Evolutionary conservation across 495 filamentous ascomycete species (phyloP), one percentile per base, ranked within the genome.

Genomic region (Lasiosphaeriaceae sp.): DNA sequence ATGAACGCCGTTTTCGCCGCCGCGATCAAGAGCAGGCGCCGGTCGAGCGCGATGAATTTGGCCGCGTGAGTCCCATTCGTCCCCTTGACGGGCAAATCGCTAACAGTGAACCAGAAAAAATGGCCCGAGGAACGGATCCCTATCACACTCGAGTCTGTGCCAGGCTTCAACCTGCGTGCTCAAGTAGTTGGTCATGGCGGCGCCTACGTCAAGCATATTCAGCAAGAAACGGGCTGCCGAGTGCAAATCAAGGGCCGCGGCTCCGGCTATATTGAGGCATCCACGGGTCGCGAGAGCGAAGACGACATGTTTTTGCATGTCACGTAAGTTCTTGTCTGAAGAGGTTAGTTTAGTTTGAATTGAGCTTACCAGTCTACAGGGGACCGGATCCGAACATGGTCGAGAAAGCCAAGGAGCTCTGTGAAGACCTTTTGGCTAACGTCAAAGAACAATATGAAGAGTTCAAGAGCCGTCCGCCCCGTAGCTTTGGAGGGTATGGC

Each of bases 231-330:
- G 29, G 80, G 88, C 46, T 97, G 94, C 69, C 89, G 91, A 62
- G 94, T 98, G 16, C 94, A 97, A 67, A 97, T 98, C 74, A 98
- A 97, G 65, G 94, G 94, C 35, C 89, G 90, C 53, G 91, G 91
- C n/a, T 97, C 94, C 37, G 93, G 92, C 16, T 98, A 95, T 66
- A 85, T 92, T 64, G 94, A 98, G 66, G 83, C 84, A 16, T 84
- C 83, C 26, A 92, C 92, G 20, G 84, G 85, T 49, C 80, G 77
- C 17, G 94, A 98, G 73, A 96, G 90, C 58, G 93, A 98, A 46
- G 94, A 98, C 63, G 79, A 88, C 1, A 96, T 98, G 88, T 97
- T 88, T 66, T 77, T 98, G 43, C 92, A 97, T 68, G 91, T 97
- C 50, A 89, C 93, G 92, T 96, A 78, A 70, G 86, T 80, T 8